Evolutionary conservation across 768 basidiomycete species (phyloP), one percentile per base, ranked within the genome.

Genomic region (Gautieria morchelliformis): DNA sequence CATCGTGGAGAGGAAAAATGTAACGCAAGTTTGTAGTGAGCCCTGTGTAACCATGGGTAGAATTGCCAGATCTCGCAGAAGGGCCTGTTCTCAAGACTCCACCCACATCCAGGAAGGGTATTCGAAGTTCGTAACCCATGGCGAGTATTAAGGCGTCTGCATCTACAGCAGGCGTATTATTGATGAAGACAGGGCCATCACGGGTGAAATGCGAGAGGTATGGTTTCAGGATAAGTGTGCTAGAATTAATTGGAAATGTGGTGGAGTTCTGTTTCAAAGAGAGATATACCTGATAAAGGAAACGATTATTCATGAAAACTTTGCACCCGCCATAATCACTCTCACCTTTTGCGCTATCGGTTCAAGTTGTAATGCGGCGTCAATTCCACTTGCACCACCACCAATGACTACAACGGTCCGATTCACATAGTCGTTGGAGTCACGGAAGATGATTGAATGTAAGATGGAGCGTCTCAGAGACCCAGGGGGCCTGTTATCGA

Each of bases 401-500:
- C 80, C 78, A 1, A 80, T 77, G 20, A 84, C 71, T 8, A 84
- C 62, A 0, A 84, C 75, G 0, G 67, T 72, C 39, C 66, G 72
- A 24, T 72, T 72, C 11, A 62, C 52, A 62, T 76, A 83, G 12
- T 61, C 64, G 47, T 74, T 67, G 3, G 81, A 76, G 11, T 72
- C 65, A 24, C 81, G 75, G 61, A 78, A 82, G 66, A 73, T 82
- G 12, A 81, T 69, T 1, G 79, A 79, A 64, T 83, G 81, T 10
- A 76, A 33, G 1, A 82, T 72, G 57, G 75, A 67, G 27, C 78
- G 72, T 41, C 63, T 59, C 20, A 65, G 58, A 9, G 58, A 53
- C 3, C 62, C 61, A 5, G 46, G 39, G 10, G 60, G 62, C 8
- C 62, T 56, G 35, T 66, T 68, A 4, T 64, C 68, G 10, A 79